Base-by-base conservation (phyloP, 305 asterid genomes). In the Fraxinus platypoda region DNA sequence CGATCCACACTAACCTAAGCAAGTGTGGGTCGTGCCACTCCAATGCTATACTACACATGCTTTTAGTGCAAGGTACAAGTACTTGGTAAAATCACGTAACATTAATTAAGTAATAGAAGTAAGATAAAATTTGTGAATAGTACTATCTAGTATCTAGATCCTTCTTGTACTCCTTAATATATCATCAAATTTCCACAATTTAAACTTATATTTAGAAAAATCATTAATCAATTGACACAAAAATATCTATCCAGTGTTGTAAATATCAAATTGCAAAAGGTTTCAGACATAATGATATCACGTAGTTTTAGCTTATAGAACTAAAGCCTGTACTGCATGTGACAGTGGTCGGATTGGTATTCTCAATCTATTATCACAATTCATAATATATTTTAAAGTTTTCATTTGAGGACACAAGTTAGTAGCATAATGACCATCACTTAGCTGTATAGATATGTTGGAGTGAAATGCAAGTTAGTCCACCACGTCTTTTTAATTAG, bases 381-480 rank as follows among this genome's bases (percentile, higher is more conserved):
- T 46, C 4, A 49, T 15, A 49, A 15, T 49, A 52, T 4, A 17
- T 17, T 17, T 52, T 52, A 52, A 52, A 52, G 2, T 49, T 75
- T 49, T 73, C 13, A 38, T n/a, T 33, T n/a, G 25, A 2, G 34
- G 79, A 57, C 85, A 84, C 82, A 80, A 87, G 81, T 83, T 81
- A 74, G 74, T 73, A 41, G 77, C 80, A 75, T 35, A 80, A 85
- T 81, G 84, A 83, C 76, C 8, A 81, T 78, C 80, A 62, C 43
- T 25, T 77, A 66, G 19, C 8, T 75, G 30, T 46, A 73, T 21
- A 75, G 57, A 5, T 52, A 80, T 83, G 83, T 49, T 87, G 84
- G 84, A 86, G 90, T 86, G 54, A 88, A 83, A 86, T 88, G 82
- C 85, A 88, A 88, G 86, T 82, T 15, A 83, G 11, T 62, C 74